phyloP scores from a whole-genome alignment of 2,329 filamentous ascomycete genomes.

The Neonectria neomacrospora region DNA sequence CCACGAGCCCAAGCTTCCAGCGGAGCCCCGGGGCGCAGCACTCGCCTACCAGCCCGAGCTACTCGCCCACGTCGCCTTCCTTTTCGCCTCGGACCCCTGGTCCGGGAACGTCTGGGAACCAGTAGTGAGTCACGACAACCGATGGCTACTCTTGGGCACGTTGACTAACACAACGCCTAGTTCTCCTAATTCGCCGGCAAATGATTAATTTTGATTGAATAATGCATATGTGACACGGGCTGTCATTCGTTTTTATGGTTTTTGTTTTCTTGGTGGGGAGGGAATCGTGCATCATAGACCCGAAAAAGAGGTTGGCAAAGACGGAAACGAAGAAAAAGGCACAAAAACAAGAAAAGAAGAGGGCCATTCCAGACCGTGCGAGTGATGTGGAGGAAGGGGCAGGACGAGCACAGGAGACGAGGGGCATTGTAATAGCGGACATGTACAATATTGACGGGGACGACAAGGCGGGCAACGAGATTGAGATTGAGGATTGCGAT shows the following conservation, averaged over 20 bases:
- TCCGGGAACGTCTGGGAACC: conserved; percentile 56
- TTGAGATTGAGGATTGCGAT: conserved; percentile 25
- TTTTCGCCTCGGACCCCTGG: conserved; percentile 60
- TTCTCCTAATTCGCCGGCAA: conserved; percentile 58
- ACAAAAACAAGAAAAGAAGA: conserved; percentile 24
- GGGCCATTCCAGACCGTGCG: conserved; percentile 18
- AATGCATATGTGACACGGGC: conserved; percentile 50
- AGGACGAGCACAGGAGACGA: conserved; percentile 10
- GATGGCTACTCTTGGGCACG: neutral
- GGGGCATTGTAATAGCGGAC: conserved; percentile 43
- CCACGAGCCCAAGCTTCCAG: conserved; percentile 70
- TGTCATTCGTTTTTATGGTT: conserved; percentile 40
- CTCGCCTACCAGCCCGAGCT: conserved; percentile 76
- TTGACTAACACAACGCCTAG: conserved; percentile 46
- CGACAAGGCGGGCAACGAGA: conserved; percentile 20
- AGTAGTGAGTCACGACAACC: conserved; percentile 49
- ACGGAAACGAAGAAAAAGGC: conserved; percentile 37
- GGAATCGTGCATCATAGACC: conserved; percentile 45
- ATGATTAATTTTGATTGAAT: conserved; percentile 52
- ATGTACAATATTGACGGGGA: conserved; percentile 42
- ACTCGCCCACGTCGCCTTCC: conserved; percentile 71
- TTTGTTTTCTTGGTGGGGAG: conserved; percentile 38
- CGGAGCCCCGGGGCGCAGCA: conserved; percentile 63
- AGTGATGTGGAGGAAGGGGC: conserved; percentile 11
- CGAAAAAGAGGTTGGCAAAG: conserved; percentile 38